A percentile compares a stretch with the other conserved stretches of the same genome.
phyloP scores from a whole-genome alignment of 345 rosid genomes.

The Streptanthus diversifolius region DNA sequence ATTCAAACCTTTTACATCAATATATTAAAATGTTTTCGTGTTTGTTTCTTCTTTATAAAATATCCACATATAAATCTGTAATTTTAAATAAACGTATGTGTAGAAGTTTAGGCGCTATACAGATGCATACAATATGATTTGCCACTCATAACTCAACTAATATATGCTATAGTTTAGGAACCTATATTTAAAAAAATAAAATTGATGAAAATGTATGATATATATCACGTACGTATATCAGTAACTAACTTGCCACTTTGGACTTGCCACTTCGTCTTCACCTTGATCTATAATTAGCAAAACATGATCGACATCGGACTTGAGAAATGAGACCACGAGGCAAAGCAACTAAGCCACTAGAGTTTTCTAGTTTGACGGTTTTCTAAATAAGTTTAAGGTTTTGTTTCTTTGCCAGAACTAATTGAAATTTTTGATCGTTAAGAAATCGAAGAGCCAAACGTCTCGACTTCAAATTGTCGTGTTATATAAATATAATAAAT shows the following conservation, averaged over 20 bases:
- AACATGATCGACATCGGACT: neutral
- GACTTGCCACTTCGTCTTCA: constrained; percentile 12
- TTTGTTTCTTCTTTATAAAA: too few relatives aligned
- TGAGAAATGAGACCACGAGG: constrained; percentile 2
- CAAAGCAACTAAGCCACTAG: constrained; percentile 19
- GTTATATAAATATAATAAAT: neutral
- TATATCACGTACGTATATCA: neutral
- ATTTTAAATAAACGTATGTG: too few relatives aligned
- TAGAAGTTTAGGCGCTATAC: too few relatives aligned
- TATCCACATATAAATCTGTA: too few relatives aligned
- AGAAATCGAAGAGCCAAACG: constrained; percentile 35
- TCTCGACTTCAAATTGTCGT: constrained; percentile 28
- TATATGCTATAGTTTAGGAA: too few relatives aligned
- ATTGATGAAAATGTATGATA: too few relatives aligned
- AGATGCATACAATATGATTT: too few relatives aligned
- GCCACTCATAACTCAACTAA: too few relatives aligned
- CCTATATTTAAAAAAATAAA: too few relatives aligned
- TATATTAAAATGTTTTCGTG: too few relatives aligned
- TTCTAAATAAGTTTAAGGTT: constrained; percentile 18
- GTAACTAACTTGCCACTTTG: neutral
- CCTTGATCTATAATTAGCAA: neutral
- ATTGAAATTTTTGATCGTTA: constrained; percentile 13
- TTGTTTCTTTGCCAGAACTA: constrained; percentile 26
- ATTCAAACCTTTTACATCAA: too few relatives aligned
- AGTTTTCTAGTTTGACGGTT: constrained; percentile 31